Percentiles rank a stretch among this genome's conserved stretches.
phyloP scores from a whole-genome alignment of 768 basidiomycete species.

The Russula olivacea region DNA sequence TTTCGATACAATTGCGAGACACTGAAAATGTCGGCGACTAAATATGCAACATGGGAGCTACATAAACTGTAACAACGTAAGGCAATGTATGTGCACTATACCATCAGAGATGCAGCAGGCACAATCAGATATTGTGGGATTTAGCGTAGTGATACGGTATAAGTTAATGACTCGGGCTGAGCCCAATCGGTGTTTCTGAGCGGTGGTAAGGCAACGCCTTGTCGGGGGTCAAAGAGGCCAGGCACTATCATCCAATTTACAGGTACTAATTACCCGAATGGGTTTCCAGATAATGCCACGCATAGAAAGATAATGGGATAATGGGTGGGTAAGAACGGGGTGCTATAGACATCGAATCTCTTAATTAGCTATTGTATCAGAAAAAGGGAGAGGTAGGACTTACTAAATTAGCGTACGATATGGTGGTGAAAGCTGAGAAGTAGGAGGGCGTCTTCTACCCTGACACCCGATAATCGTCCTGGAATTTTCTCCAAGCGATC shows the following conservation, averaged over 20 bases:
- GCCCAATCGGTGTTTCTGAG: slow-evolving; percentile 11
- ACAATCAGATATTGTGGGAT: slow-evolving; percentile 18
- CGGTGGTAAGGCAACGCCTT: slow-evolving; percentile 5
- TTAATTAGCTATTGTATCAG: background rate
- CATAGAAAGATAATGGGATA: background rate
- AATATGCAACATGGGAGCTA: slow-evolving; percentile 24
- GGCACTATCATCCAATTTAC: background rate
- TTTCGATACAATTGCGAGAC: slow-evolving; percentile 21
- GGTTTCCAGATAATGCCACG: background rate
- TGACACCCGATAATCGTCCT: slow-evolving; percentile 44
- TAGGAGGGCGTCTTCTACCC: slow-evolving; percentile 67
- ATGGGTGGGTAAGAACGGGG: background rate
- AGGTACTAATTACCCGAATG: background rate
- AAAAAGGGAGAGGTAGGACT: background rate
- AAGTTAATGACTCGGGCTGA: slow-evolving; percentile 12
- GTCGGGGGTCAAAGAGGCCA: background rate
- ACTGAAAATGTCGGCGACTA: slow-evolving; percentile 12
- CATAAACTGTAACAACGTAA: slow-evolving; percentile 21
- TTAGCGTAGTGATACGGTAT: slow-evolving; percentile 24
- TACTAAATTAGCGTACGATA: slow-evolving; percentile 44
- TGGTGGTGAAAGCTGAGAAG: slow-evolving; percentile 71
- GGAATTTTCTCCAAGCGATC: slow-evolving; percentile 44
- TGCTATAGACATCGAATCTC: background rate
- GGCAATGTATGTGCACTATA: slow-evolving; percentile 17
- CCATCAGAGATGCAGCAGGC: slow-evolving; percentile 20